Percentiles rank a stretch among this genome's conserved stretches.
These are phyloP conservation scores for Fonsecaea pedrosoi DNA, from an alignment of 2,329 filamentous ascomycete species.

Conservation along the genomic window DNA sequence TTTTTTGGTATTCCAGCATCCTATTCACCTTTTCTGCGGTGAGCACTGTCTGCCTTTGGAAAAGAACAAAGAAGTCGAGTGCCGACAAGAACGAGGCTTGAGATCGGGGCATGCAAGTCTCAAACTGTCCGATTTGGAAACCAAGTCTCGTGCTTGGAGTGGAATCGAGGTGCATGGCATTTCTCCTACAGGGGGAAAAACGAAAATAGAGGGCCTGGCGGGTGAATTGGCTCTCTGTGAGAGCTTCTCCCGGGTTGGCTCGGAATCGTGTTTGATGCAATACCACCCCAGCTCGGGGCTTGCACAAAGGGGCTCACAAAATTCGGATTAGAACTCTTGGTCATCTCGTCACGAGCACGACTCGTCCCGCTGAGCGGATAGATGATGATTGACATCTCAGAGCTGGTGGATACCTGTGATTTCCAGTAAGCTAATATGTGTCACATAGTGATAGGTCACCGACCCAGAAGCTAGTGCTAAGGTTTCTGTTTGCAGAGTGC, in stretches of 20 bases:
- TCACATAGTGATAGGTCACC: slow-evolving; percentile 16
- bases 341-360: not conserved
- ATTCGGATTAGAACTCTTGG: slow-evolving; percentile 13
- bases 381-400: slow-evolving; percentile 5
- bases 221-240: not conserved
- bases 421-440: slow-evolving; percentile 17
- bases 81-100: slow-evolving; percentile 60
- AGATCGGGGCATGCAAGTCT: slow-evolving; percentile 7
- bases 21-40: slow-evolving; percentile 70
- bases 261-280: not conserved
- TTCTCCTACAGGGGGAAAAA: not conserved
- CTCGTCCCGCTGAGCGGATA: slow-evolving; percentile 1
- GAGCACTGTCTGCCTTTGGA: slow-evolving; percentile 67
- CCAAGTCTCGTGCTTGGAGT: not conserved
- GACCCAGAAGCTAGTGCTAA: slow-evolving; percentile 7
- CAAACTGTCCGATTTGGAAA: not conserved
- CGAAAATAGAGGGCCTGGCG: not conserved
- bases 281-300: not conserved
- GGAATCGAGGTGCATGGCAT: not conserved
- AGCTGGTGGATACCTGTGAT: slow-evolving; percentile 3
- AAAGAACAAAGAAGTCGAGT: slow-evolving; percentile 58
- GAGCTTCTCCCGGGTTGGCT: not conserved
- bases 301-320: slow-evolving; percentile 9
- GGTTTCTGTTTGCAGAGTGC: slow-evolving; percentile 6
- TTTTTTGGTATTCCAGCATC: slow-evolving; percentile 53